Evolutionary conservation across 2,329 filamentous ascomycete genomes (phyloP), one percentile per base, ranked within the genome.

Genomic region (Chalaropsis thielavioides): DNA sequence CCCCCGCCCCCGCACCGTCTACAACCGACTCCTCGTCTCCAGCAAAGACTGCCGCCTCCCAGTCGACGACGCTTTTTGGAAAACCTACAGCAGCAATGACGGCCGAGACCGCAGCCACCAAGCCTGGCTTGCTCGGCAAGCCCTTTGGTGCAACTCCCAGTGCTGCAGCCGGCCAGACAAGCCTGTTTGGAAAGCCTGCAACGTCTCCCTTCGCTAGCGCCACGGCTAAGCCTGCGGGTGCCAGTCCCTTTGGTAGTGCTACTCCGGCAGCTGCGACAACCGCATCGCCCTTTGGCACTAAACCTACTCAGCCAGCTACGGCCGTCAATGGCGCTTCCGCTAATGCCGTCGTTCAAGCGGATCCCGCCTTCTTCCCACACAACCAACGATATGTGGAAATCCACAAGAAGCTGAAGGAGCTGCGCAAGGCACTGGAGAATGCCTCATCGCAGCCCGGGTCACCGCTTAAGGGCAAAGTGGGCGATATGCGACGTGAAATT

Each of bases 401-500:
- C 31, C 89, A 92, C 71, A 78, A 83, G 67, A 83, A 82, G 49
- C 78, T 95, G 27, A 95, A 85, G 70, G 78, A 79, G 64, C 76
- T 85, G 17, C 79, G 92, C 19, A 92, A 82, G 67, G 78, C 80
- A 43, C 75, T 85, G 8, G 78, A 85, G 69, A 78, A 78, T 3
- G 83, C 84, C 70, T 75, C 77, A 24, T 82, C 86, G 66, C 65
- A 71, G 15, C 69, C 73, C 70, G 73, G 68, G 1, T 77, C 76
- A 3, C 74, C 71, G 1, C 75, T 91, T 35, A 90, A 89, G 73
- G 78, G 80, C 62, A 80, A 82, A 43, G 80, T 90, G 71, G 87
- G 88, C 41, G 83, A 90, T 64, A 84, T 89, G 78, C 81, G 89
- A 49, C 80, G 89, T 66, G 81, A 85, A 51, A 84, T 94, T 63